Evolutionary conservation across 371 early-diverging fungal genomes (phyloP), one percentile per base, ranked within the genome.

Genomic region (Lichtheimia hyalospora): DNA sequence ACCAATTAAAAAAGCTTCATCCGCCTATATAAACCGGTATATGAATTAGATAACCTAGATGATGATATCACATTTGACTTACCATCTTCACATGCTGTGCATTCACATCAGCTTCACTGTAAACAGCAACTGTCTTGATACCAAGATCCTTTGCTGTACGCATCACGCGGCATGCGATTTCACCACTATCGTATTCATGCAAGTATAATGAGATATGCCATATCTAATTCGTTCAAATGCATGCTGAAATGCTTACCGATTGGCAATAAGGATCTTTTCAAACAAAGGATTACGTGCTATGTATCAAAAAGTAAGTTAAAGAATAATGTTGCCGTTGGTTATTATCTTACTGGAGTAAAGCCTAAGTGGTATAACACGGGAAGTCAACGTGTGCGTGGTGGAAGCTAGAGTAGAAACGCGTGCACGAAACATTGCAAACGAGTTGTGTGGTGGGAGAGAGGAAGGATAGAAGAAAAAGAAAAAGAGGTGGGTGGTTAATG

Each of bases 61-160:
- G 23, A 21, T 21, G 14, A 49, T 27, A 7, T 15, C 2, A 14
- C 6, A 7, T 16, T 52, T 6, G 14, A 5, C 49, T 14, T 75
- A 81, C 89, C 89, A 90, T 82, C 67, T 86, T 79, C 49, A 89
- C 91, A 64, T 92, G 92, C 69, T 92, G 82, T 8, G 95, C 82
- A 63, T 94, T 67, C 15, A 79, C 82, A 75, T 98, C 98, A 8
- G 95, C 92, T 58, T 96, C 96, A 63, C 92, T 92, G 76, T 96
- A 97, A 16, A 98, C 92, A 5, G 97, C 95, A 3, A 97, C 97
- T 7, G 96, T 94, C 74, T 93, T 89, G 83, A 98, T 92, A 55
- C 97, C 97, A 57, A 98, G 81, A 62, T 88, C 83, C 61, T 90
- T 89, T 39, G 95, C 94, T 5, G 95, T 93, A 23, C 84, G 77